Conservation (phyloP, 164 flowering plant species). For the Magnolia kwangsiensis region DNA sequence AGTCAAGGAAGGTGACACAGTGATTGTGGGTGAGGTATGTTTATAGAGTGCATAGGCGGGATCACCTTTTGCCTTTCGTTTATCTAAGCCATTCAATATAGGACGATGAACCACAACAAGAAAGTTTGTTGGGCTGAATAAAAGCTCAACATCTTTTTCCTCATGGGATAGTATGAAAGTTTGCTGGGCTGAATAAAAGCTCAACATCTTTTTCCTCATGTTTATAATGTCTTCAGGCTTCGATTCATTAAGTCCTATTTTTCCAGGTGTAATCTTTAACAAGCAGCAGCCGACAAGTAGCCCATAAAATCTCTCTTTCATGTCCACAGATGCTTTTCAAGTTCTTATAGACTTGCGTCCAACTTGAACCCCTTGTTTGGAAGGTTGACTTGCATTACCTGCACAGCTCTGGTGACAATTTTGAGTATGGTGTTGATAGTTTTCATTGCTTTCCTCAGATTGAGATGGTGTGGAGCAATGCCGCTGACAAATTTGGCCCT, state of each 20-base stretch:
- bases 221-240: neutral
- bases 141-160: neutral
- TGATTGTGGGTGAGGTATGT: slow-evolving; percentile 80
- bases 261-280: neutral
- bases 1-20: slow-evolving; percentile 94
- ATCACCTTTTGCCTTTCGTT: no score
- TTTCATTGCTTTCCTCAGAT: slow-evolving; percentile 43
- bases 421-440: slow-evolving; percentile 3
- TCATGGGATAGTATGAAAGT: no score
- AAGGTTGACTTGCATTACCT: neutral
- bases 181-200: no score
- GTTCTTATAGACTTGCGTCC: neutral
- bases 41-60: neutral
- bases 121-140: no score
- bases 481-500: slow-evolving; percentile 26
- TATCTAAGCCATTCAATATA: neutral
- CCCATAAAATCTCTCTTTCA: neutral
- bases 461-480: slow-evolving; percentile 84
- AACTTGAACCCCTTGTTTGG: neutral
- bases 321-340: neutral
- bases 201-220: neutral
- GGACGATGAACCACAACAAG: neutral
- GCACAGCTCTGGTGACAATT: neutral
- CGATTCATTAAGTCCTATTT: neutral
- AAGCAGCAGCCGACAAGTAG: neutral